Evolutionary conservation across 805 yeast genomes (phyloP), one percentile per base, ranked within the genome.

Genomic region (Candida dendrica): DNA sequence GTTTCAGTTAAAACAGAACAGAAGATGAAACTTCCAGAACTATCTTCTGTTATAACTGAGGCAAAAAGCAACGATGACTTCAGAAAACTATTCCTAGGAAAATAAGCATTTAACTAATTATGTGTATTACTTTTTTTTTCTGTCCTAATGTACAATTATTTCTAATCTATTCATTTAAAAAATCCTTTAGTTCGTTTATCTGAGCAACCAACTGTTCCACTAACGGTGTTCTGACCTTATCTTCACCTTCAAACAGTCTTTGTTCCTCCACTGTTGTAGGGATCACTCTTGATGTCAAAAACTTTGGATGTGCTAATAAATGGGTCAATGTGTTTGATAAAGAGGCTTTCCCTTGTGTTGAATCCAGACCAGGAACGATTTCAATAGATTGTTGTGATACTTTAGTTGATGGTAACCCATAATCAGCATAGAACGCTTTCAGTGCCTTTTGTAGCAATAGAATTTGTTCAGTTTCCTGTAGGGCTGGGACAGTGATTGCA

Each of bases 231-330:
- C 69, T 60, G 3, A 56, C 49, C 38, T 62, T 66, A 17, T 61
- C 77, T 3, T 74, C 79, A 31, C 65, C 65, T 42, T 77, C 81
- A 32, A 78, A 60, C 8, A 75, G 48, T 34, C 74, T 68, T 51
- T 77, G 84, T 49, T 85, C 93, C 37, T 84, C 91, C 2, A 67
- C 38, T 11, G 81, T 74, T 3, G 81, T 72, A 3, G 90, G 76
- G 2, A 74, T 68, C 3, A 85, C 71, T 49, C 93, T 67, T 6
- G 90, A 75, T 5, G 84, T 72, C 46, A 90, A 65, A 50, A 80
- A 89, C 59, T 87, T 88, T 13, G 95, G 96, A 61, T 90, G 97
- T 22, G 90, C 81, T 47, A 87, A 69, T 34, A 90, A 69, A 49
- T 87, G 85, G 42, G 76, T 82, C 43, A 89, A 63, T 10, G 82